Base-by-base conservation (phyloP, 495 filamentous ascomycete species). In the Penicillium paradoxum region DNA sequence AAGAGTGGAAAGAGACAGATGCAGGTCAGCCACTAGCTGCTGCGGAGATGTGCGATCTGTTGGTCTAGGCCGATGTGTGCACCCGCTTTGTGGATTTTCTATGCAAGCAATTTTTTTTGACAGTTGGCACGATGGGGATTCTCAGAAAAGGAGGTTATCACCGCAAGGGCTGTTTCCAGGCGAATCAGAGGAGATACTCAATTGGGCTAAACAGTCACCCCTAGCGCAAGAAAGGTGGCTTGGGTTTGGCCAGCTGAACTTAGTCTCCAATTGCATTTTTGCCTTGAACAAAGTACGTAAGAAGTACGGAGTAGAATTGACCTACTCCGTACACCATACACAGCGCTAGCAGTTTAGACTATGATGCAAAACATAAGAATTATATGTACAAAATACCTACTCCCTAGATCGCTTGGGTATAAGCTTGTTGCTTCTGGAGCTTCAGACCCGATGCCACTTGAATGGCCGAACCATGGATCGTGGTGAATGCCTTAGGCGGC, bases 11-110 rank as follows among this genome's bases (percentile, higher is more conserved):
- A 53, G 52, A 57, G 41, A 49, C 47, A 59, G 49, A 57, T 62
- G 63, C 60, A 66, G 51, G 55, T 56, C 45, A 64, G 58, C 55
- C 63, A 54, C 63, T 66, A 62, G 48, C 39, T 53, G 68, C 65
- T 71, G 69, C 62, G 62, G 59, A 46, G 53, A 56, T 59, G 60
- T 57, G 60, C 59, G 64, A 66, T 56, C 45, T 54, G 45, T 49
- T 32, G 53, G 51, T 65, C 68, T 66, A 66, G 67, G 54, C 62
- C 59, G 53, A 50, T 54, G 63, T 51, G 53, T 61, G 62, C 55
- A 64, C 63, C 55, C 55, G 53, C 58, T 59, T 69, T 65, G 38
- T 33, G 30, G 49, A 53, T 60, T 50, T 44, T 37, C 48, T 49
- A 24, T 65, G 60, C 55, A 60, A 53, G 54, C 19, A 41, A 32